Percentiles rank a stretch among this genome's conserved stretches.
These are phyloP conservation scores for Calcarisporium arbuscula DNA, from an alignment of 2,329 filamentous ascomycete species.

Conservation along the genomic window DNA sequence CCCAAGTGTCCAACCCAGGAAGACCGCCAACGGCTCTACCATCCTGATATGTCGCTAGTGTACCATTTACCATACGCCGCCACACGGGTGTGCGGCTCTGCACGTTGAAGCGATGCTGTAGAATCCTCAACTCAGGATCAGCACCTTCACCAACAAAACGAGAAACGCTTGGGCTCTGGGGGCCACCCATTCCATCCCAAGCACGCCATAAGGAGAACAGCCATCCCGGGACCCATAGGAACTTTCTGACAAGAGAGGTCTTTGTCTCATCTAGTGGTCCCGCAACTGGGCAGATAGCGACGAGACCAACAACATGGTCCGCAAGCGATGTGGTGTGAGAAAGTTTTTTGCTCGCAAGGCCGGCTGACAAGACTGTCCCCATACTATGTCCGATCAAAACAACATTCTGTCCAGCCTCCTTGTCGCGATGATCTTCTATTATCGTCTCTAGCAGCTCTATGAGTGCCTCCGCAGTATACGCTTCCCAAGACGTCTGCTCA, in stretches of 20 bases:
- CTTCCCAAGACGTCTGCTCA: slow-evolving; percentile 61
- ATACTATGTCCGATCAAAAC: slow-evolving; percentile 85
- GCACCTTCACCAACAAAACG: slow-evolving; percentile 68
- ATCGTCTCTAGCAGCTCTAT: slow-evolving; percentile 67
- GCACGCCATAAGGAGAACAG: slow-evolving; percentile 71
- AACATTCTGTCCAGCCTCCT: slow-evolving; percentile 59
- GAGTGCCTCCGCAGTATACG: slow-evolving; percentile 73
- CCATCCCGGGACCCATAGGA: slow-evolving; percentile 63
- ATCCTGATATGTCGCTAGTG: slow-evolving; percentile 45
- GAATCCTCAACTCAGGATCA: slow-evolving; percentile 56
- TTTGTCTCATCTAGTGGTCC: slow-evolving; percentile 49
- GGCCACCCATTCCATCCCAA: slow-evolving; percentile 75
- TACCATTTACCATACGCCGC: slow-evolving; percentile 71
- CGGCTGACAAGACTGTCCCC: slow-evolving; percentile 72
- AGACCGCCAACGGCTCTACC: slow-evolving; percentile 55
- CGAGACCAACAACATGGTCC: slow-evolving; percentile 63
- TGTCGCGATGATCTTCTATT: slow-evolving; percentile 67
- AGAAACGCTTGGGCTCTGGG: slow-evolving; percentile 68
- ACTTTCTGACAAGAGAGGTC: slow-evolving; percentile 38
- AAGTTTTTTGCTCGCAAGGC: slow-evolving; percentile 48
- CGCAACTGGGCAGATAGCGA: slow-evolving; percentile 76
- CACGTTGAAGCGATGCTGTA: slow-evolving; percentile 71
- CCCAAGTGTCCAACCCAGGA: slow-evolving; percentile 66
- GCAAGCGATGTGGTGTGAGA: slow-evolving; percentile 48
- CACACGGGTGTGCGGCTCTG: slow-evolving; percentile 80